Base-by-base conservation (phyloP, 163 green algal species). In the Scenedesmus sp. region DNA sequence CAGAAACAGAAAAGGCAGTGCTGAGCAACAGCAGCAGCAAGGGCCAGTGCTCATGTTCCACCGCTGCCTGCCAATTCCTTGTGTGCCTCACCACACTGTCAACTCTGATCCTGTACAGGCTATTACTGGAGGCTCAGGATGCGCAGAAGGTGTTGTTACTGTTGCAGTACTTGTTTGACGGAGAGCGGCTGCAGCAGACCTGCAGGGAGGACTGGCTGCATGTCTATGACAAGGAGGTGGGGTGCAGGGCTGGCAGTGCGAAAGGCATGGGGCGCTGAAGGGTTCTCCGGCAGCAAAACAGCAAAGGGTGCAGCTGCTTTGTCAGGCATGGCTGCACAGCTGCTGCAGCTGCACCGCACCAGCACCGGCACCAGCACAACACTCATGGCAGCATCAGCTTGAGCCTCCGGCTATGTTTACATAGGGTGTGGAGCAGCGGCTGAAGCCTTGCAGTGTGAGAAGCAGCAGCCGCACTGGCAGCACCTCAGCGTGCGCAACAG, bases 141-240 rank as follows among this genome's bases (percentile, higher is more conserved):
- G 85, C 95, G 9, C 95, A 97, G 84, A 98, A 98, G 92, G 97
- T 97, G 94, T 81, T 95, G 33, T 93, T 97, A 42, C 93, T 97
- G 35, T 85, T 98, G 51, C 83, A 91, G 16, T 97, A 96, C 85
- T 49, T 97, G 1, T 97, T 97, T 82, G 91, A 97, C 56, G 86
- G 89, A 46, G 42, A 93, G 24, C 94, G 90, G 16, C 87, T 98
- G 2, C 78, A 92, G 35, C 89, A 94, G 22, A 89, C 87, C 15
- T 94, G 94, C 43, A 92, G 93, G 56, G 94, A 98, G 68, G 93
- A 96, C 86, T 98, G 96, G 95, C 92, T 98, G 15, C 96, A 96
- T 85, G 79, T 95, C 18, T 97, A 97, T 90, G 95, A 97, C 91
- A 96, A 96, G 89, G 81, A 96, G 94, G 94, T 95, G 81, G 0